phyloP scores from a whole-genome alignment of 2,329 filamentous ascomycete genomes.

The Phoma sp. region DNA sequence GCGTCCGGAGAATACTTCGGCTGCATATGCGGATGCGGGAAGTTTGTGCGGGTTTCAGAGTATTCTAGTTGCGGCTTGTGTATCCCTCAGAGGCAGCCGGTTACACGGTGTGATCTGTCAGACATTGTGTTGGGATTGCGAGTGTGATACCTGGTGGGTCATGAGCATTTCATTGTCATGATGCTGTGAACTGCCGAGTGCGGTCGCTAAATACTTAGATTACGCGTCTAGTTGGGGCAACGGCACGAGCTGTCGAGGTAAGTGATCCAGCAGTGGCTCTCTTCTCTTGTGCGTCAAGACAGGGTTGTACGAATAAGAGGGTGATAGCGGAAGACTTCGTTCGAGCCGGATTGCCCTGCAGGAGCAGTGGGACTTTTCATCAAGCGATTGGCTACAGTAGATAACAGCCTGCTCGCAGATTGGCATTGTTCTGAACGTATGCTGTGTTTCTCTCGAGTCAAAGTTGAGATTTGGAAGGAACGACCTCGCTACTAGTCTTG shows the following conservation, averaged over 20 bases:
- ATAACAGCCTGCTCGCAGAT: slow-evolving; percentile 8
- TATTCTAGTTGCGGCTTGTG: slow-evolving; percentile 20
- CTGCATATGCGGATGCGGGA: slow-evolving; percentile 13
- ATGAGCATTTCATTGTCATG: slow-evolving; percentile 1
- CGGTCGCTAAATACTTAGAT: not conserved
- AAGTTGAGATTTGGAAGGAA: not conserved
- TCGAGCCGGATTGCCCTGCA: slow-evolving; percentile 8
- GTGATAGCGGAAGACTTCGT: not conserved
- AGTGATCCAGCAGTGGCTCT: slow-evolving; percentile 1
- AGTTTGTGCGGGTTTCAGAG: slow-evolving; percentile 13
- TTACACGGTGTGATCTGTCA: slow-evolving; percentile 9
- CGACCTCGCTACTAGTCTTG: not conserved
- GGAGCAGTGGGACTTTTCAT: slow-evolving; percentile 1
- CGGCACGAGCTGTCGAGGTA: not conserved
- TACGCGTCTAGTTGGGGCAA: slow-evolving; percentile 1
- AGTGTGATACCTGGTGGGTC: not conserved
- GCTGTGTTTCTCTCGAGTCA: not conserved
- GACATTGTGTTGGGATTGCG: slow-evolving; percentile 1
- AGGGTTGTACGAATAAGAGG: slow-evolving; percentile 1
- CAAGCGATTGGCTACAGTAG: not conserved
- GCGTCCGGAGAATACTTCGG: slow-evolving; percentile 11
- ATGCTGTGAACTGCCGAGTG: slow-evolving; percentile 1
- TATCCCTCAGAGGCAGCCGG: not conserved
- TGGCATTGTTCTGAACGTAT: not conserved
- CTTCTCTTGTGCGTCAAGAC: not conserved